Evolutionary conservation across 768 basidiomycete species (phyloP), one percentile per base, ranked within the genome.

Genomic region (Tulasnella sp.): DNA sequence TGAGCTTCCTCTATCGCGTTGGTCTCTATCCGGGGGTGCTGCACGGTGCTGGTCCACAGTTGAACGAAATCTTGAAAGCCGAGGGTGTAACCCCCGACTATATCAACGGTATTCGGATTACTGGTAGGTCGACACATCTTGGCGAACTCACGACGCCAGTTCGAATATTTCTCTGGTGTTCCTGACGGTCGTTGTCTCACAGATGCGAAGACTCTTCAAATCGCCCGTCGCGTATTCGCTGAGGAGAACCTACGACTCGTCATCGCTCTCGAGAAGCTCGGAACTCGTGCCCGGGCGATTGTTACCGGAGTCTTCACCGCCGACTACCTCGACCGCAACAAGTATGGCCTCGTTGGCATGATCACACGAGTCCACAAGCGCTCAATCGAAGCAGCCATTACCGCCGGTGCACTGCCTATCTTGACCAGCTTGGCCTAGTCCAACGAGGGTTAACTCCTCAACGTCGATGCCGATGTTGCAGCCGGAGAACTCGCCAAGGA

Each of bases 401-500:
- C 94, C 67, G 96, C 96, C 0, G 97, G 97, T 38, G 96, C 95
- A 25, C 87, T 99, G 36, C 97, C 97, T 76, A 97, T 99, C 84
- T 86, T 99, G 25, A 98, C 96, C 79, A 93, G 91, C 83, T 86
- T 99, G 71, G 97, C 97, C 6, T 97, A 99, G 84, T 93, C 93
- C 40, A 87, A 90, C 25, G 94, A 97, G 40, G 97, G 97, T 25
- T 97, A 99, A 83, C 96, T 99, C 80, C 87, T 99, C 78, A 99
- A 99, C 81, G 97, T 99, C 82, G 99, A 99, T 81, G 97, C 97
- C 25, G 97, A 99, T 82, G 93, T 99, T 78, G 97, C 97, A 1
- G 97, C 97, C 0, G 97, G 97, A 49, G 97, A 99, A 84, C 89
- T 99, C n/a, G 93, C 97, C 8, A 97, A 98, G 85, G 97, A 99